Conservation (phyloP, 169 alveolate genomes). For the Plasmodium coatneyi region DNA sequence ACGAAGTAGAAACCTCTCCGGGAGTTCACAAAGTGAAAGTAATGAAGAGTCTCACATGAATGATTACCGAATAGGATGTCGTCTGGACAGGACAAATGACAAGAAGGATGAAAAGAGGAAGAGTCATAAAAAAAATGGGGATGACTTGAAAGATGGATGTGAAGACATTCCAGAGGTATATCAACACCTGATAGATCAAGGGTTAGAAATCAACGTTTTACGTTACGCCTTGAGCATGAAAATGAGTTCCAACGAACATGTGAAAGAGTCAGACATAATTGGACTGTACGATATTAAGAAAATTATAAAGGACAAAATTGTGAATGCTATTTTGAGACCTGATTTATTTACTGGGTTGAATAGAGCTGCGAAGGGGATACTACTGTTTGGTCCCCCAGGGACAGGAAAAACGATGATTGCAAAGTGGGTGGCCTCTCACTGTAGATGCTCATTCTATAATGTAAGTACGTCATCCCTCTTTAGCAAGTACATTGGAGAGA, state of each 20-base stretch:
- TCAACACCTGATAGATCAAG: conserved; percentile 24
- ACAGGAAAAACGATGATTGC: conserved; percentile 92
- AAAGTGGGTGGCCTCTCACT: conserved; percentile 94
- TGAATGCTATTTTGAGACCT: conserved; percentile 89
- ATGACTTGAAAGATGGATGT: conserved; percentile 18
- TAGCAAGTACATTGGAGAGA: conserved; percentile 95
- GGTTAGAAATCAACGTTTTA: conserved; percentile 34
- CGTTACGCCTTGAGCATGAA: conserved; percentile 61
- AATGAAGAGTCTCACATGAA: background rate
- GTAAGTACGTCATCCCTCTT: conserved; percentile 94
- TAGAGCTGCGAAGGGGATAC: conserved; percentile 90
- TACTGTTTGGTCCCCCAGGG: conserved; percentile 92
- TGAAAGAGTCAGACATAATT: conserved; percentile 79
- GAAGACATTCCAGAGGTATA: conserved; percentile 51
- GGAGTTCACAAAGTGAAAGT: background rate
- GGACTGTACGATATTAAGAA: conserved; percentile 83
- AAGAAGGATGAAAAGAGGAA: conserved; percentile 19
- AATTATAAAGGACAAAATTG: conserved; percentile 87
- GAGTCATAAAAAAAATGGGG: conserved; percentile 16
- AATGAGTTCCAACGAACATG: conserved; percentile 64
- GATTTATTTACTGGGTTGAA: conserved; percentile 89
- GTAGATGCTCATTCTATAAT: conserved; percentile 93
- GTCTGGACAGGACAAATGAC: background rate
- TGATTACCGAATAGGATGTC: background rate
- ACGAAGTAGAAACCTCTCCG: conserved; percentile 8